phyloP scores from a whole-genome alignment of 202 grass and related monocot genomes.

The Cymbopogon flexuosus region DNA sequence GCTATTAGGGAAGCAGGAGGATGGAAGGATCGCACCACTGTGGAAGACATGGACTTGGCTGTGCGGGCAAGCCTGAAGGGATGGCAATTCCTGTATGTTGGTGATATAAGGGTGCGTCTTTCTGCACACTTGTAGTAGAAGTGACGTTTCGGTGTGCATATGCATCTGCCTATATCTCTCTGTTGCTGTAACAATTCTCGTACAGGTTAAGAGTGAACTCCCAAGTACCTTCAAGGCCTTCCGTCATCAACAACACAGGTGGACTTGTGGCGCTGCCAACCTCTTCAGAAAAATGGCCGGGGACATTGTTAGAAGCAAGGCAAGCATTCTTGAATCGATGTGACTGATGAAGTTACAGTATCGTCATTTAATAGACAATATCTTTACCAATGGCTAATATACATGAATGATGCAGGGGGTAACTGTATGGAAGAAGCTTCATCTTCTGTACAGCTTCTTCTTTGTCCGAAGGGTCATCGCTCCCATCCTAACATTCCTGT shows the following conservation, averaged over 20 bases:
- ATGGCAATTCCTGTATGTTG: constrained; percentile 80
- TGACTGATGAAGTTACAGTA: not conserved
- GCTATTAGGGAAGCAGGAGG: constrained; percentile 66
- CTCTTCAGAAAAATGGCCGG: constrained; percentile 69
- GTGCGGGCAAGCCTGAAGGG: constrained; percentile 61
- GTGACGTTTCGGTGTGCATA: not conserved
- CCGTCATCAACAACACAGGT: constrained; percentile 71
- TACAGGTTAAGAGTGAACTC: constrained; percentile 79
- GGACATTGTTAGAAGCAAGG: constrained; percentile 59
- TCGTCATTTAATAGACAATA: not conserved
- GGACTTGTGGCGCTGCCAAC: constrained; percentile 77
- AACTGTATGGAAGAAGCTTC: constrained; percentile 65
- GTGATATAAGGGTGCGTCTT: constrained; percentile 52
- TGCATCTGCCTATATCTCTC: not conserved
- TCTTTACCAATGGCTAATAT: not conserved
- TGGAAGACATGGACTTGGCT: constrained; percentile 91
- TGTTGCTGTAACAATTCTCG: not conserved
- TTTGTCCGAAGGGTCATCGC: constrained; percentile 59
- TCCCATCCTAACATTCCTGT: constrained; percentile 59
- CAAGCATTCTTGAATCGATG: constrained; percentile 25
- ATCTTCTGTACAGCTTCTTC: constrained; percentile 75
- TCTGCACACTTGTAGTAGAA: not conserved
- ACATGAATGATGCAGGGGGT: constrained; percentile 44
- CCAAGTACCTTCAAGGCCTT: constrained; percentile 77
- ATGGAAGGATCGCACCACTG: constrained; percentile 81